Percentiles rank a stretch among this genome's conserved stretches.
Conservation (phyloP, 169 alveolate species). For the Cryptosporidium xiaoi region DNA sequence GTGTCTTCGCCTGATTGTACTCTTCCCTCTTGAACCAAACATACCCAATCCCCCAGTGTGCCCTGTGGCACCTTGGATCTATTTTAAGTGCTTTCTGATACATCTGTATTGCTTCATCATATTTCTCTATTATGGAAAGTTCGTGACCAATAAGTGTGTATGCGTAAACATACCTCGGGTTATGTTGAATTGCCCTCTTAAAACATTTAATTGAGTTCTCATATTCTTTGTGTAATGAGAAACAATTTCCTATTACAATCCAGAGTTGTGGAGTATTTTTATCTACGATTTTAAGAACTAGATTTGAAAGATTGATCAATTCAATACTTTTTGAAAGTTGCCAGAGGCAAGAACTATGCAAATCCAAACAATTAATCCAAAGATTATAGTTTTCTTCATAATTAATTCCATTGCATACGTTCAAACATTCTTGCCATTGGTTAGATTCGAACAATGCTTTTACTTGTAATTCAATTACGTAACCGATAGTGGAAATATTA, state of each 20-base stretch:
- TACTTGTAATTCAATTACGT: conserved; percentile 59
- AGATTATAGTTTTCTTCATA: conserved; percentile 25
- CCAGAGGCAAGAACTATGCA: conserved; percentile 68
- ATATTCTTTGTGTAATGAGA: conserved; percentile 86
- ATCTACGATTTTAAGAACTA: conserved; percentile 22
- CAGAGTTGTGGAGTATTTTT: conserved; percentile 86
- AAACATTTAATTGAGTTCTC: conserved; percentile 88
- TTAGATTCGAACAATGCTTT: conserved; percentile 61
- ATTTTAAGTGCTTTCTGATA: conserved; percentile 83
- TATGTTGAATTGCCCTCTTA: conserved; percentile 86
- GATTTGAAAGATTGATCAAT: conserved; percentile 46
- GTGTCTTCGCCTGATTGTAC: conserved; percentile 82
- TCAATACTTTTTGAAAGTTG: conserved; percentile 57
- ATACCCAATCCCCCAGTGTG: conserved; percentile 91
- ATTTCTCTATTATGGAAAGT: conserved; percentile 86
- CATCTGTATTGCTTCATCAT: conserved; percentile 84
- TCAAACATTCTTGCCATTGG: conserved; percentile 68
- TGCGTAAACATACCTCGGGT: conserved; percentile 84
- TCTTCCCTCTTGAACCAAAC: conserved; percentile 87
- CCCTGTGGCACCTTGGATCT: conserved; percentile 87
- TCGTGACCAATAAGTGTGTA: conserved; percentile 89
- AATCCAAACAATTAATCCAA: conserved; percentile 72
- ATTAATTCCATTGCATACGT: conserved; percentile 28
- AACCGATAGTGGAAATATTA: conserved; percentile 14
- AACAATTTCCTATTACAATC: conserved; percentile 88